These are phyloP conservation scores for Colletotrichum scovillei DNA, from an alignment of 2,329 filamentous ascomycete species.

Conservation along the genomic window DNA sequence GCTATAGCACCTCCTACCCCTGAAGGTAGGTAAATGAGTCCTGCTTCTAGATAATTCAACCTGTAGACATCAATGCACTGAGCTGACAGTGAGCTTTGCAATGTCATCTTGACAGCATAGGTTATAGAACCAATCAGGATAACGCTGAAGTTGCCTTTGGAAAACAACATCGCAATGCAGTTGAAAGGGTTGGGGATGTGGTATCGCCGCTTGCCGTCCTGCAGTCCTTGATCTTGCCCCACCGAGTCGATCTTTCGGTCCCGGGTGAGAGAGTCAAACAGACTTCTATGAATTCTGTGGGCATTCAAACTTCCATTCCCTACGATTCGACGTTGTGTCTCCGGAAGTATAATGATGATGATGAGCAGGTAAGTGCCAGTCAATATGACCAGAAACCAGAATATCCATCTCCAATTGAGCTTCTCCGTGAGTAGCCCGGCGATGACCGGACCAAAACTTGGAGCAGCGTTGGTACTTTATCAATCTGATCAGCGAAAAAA, in stretches of 20 bases:
- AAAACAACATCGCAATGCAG: neutral
- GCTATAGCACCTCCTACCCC: slow-evolving; percentile 15
- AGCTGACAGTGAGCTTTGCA: slow-evolving; percentile 15
- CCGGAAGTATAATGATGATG: slow-evolving; percentile 56
- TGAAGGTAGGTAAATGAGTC: slow-evolving; percentile 35
- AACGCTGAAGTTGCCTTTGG: neutral
- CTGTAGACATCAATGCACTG: slow-evolving; percentile 34
- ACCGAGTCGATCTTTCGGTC: neutral
- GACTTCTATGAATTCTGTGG: neutral
- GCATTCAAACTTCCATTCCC: neutral
- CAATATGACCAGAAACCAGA: slow-evolving; percentile 63
- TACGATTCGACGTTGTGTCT: slow-evolving; percentile 55
- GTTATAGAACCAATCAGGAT: slow-evolving; percentile 34
- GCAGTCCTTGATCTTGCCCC: too few species aligned
- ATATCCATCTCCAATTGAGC: slow-evolving; percentile 63
- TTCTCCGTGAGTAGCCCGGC: slow-evolving; percentile 62
- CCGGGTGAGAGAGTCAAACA: neutral
- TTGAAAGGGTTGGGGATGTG: neutral
- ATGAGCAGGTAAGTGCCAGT: slow-evolving; percentile 49
- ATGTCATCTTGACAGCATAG: slow-evolving; percentile 28
- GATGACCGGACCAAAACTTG: slow-evolving; percentile 58
- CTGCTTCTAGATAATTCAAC: slow-evolving; percentile 33
- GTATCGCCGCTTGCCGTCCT: too few species aligned
- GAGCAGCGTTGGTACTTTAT: slow-evolving; percentile 31
- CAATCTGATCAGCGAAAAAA: neutral